Conservation (phyloP, 2,329 filamentous ascomycete genomes). For the Diaporthe caulivora region DNA sequence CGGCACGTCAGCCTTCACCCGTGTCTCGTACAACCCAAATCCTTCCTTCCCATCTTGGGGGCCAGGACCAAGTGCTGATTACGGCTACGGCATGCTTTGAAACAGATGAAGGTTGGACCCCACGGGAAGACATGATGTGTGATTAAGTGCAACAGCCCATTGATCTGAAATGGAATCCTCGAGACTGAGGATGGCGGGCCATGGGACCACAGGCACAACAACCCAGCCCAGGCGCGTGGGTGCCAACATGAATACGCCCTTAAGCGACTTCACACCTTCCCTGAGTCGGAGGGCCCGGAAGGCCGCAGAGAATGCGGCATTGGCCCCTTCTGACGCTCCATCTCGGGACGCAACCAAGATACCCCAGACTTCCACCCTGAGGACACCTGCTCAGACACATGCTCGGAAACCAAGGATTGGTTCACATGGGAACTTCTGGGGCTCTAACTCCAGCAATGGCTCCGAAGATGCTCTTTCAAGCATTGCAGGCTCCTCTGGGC, state of each 20-base stretch:
- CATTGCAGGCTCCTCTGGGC: constrained; percentile 49
- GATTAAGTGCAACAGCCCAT: constrained; percentile 40
- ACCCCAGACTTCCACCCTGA: constrained; percentile 50
- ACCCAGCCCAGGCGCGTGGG: constrained; percentile 45
- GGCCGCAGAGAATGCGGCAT: constrained; percentile 43
- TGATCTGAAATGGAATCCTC: constrained; percentile 50
- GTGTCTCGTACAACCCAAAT: constrained; percentile 10
- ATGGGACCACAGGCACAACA: constrained; percentile 44
- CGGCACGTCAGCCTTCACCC: neutral
- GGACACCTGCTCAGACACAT: constrained; percentile 44
- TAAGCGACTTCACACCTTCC: constrained; percentile 44
- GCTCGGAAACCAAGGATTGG: constrained; percentile 52
- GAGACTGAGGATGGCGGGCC: constrained; percentile 45
- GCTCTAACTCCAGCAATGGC: constrained; percentile 50
- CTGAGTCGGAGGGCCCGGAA: constrained; percentile 45
- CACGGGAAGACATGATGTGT: constrained; percentile 31
- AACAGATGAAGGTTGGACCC: constrained; percentile 40
- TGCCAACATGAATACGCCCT: constrained; percentile 46
- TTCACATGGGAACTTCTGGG: constrained; percentile 59
- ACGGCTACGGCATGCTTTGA: constrained; percentile 6
- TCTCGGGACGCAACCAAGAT: constrained; percentile 49
- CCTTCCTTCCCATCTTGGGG: constrained; percentile 8
- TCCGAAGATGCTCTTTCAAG: constrained; percentile 49
- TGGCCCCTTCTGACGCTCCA: constrained; percentile 7
- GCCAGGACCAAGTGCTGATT: constrained; percentile 25